A percentile compares a stretch with the other conserved stretches of the same genome.
Conservation (phyloP, 1,284 basidiomycete species). For the Microbotryum scabiosae region DNA sequence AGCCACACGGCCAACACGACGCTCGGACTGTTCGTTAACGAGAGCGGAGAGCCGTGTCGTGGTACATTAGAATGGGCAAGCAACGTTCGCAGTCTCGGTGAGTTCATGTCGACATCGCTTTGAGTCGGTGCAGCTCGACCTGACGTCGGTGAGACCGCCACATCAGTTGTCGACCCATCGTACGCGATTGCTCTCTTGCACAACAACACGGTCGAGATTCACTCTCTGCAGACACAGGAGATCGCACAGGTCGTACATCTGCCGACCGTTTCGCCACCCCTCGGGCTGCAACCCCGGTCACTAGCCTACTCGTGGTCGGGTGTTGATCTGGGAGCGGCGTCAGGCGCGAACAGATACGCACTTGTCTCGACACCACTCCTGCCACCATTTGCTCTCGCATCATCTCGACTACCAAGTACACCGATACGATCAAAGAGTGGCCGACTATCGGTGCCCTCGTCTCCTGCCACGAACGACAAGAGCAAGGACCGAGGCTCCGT, state of each 20-base stretch:
- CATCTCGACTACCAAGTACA: constrained; percentile 30
- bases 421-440: constrained; percentile 8
- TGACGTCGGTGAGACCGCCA: background rate
- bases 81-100: constrained; percentile 68
- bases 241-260: constrained; percentile 62
- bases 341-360: constrained; percentile 19
- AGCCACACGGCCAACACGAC: constrained; percentile 44
- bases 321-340: constrained; percentile 14
- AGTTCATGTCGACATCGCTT: constrained; percentile 33
- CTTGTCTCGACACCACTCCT: constrained; percentile 35
- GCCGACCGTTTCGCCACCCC: constrained; percentile 43
- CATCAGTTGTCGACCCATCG: constrained; percentile 66
- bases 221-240: constrained; percentile 64
- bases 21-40: constrained; percentile 73
- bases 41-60: constrained; percentile 74
- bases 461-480: constrained; percentile 14
- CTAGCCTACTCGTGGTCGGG: constrained; percentile 13
- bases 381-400: constrained; percentile 38
- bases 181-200: constrained; percentile 68
- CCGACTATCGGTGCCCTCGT: constrained; percentile 3
- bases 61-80: constrained; percentile 76
- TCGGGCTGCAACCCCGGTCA: constrained; percentile 37
- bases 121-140: constrained; percentile 22
- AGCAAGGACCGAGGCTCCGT: constrained; percentile 36
- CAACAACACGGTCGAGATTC: constrained; percentile 68